Evolutionary conservation across 202 grass and related monocot species (phyloP), one percentile per base, ranked within the genome.

Genomic region (Dendrocalamus latiflorus): DNA sequence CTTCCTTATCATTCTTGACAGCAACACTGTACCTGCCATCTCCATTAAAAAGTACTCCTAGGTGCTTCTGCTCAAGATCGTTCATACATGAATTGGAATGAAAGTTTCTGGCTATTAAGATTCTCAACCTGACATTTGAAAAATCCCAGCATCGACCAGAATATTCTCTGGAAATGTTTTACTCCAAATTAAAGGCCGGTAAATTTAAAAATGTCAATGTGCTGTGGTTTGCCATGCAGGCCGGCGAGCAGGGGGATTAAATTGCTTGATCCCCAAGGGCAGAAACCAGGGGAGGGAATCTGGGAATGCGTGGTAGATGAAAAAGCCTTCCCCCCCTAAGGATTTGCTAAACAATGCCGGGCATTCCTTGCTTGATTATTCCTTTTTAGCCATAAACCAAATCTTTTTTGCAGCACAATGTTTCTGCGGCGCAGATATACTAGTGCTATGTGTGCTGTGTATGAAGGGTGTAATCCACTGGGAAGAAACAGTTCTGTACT

Each of bases 161-260:
- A 78, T 58, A 89, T 89, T 86, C 83, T 22, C 6, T 61, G 78
- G 78, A 68, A 74, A 83, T 86, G 83, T 90, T 90, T 86, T 90
- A 90, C 88, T 86, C 83, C 88, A 86, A 86, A 64, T 59, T 59
- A 28, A 59, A 59, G 56, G 58, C 65, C 69, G 49, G 41, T 38
- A 43, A 59, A 34, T 67, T 53, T 75, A 37, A 51, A 51, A 78
- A 12, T 22, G 0, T 5, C 21, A 2, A 10, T 62, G 11, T 45
- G 8, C 8, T 18, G 65, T 82, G 78, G 66, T 59, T 48, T 43
- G 65, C 28, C 87, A 72, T 17, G 83, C 77, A 77, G 70, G 36
- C 71, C 74, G 57, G 51, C 14, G 7, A 7, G 50, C 9, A 21
- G 30, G 18, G 41, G 9, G 53, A 9, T 16, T 9, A 24, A 81